phyloP scores from a whole-genome alignment of 2,329 filamentous ascomycete genomes.

The Sarocladiaceae sp. region DNA sequence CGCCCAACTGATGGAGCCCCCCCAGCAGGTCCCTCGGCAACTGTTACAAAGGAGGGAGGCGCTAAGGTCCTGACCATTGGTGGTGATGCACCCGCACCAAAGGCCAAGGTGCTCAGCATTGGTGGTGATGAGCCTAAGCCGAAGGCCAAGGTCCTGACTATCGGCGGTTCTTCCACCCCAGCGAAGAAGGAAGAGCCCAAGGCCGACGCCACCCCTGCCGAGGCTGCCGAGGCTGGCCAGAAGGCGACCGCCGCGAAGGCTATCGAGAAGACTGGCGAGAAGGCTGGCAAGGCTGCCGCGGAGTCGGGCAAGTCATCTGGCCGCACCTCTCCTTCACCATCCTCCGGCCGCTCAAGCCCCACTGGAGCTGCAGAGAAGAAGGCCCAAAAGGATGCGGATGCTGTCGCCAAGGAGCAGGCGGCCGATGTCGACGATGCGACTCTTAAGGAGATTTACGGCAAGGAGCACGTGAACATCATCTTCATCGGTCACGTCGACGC shows the following conservation, averaged over 20 bases:
- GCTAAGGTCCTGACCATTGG: conserved; percentile 69
- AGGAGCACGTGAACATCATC: conserved; percentile 90
- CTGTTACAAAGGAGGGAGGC: conserved; percentile 44
- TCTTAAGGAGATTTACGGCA: conserved; percentile 92
- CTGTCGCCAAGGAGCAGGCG: conserved; percentile 77
- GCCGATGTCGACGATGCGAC: conserved; percentile 69
- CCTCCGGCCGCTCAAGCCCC: conserved; percentile 81
- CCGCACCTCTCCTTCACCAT: conserved; percentile 74
- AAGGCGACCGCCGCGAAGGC: conserved; percentile 87
- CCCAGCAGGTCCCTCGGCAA: conserved; percentile 43
- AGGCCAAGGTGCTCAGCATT: conserved; percentile 67
- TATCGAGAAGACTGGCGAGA: conserved; percentile 83
- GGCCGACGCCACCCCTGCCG: conserved; percentile 40
- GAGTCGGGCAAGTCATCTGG: conserved; percentile 51
- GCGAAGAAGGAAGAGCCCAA: conserved; percentile 41
- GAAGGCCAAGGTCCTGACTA: conserved; percentile 44
- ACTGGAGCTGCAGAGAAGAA: conserved; percentile 50
- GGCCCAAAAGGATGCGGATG: conserved; percentile 65
- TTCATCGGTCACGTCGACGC: conserved; percentile 98
- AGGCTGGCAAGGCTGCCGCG: conserved; percentile 32
- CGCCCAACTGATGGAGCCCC: conserved; percentile 39
- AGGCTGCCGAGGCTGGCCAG: conserved; percentile 64
- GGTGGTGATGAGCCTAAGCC: conserved; percentile 56
- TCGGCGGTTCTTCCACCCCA: conserved; percentile 29
- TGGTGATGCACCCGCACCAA: conserved; percentile 42